Evolutionary conservation across 2,329 filamentous ascomycete genomes (phyloP).

Genomic region (Aspergillus clavatus): DNA sequence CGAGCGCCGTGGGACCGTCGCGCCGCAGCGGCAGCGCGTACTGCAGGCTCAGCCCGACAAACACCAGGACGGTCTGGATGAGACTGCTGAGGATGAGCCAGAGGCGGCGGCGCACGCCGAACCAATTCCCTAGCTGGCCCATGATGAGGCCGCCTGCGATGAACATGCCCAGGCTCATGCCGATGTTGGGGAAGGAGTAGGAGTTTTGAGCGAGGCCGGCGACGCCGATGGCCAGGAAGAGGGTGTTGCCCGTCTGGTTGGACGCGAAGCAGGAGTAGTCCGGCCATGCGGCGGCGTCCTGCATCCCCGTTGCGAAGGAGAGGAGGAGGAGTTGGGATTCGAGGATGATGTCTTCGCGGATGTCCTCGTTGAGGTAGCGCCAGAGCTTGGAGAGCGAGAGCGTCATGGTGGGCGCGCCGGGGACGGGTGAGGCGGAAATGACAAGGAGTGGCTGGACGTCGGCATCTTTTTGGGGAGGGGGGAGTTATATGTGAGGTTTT

Average conservation of each 20-base stretch:
- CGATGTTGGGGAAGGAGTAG: constrained; percentile 54
- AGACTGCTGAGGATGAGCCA: constrained; percentile 55
- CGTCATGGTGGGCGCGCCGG: neutral
- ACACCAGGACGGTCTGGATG: constrained; percentile 53
- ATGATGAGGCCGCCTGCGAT: constrained; percentile 51
- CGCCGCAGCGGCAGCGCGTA: constrained; percentile 34
- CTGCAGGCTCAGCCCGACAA: constrained; percentile 50
- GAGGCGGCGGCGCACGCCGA: constrained; percentile 48
- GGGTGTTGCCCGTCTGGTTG: constrained; percentile 63
- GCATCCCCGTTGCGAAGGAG: constrained; percentile 37
- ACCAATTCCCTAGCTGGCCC: constrained; percentile 52
- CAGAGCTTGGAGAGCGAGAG: neutral
- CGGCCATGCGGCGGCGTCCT: constrained; percentile 57
- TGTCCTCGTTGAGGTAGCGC: constrained; percentile 12
- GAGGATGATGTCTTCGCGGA: constrained; percentile 19
- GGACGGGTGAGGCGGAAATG: too few relatives aligned
- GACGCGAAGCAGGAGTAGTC: constrained; percentile 60
- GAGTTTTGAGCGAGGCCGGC: constrained; percentile 46
- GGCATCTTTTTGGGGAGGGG: neutral
- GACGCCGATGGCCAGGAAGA: constrained; percentile 54
- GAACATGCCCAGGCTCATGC: constrained; percentile 53
- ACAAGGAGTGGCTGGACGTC: too few relatives aligned
- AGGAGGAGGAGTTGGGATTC: constrained; percentile 38
- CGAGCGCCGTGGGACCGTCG: constrained; percentile 38
- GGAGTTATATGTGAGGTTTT: neutral